Base-by-base conservation (phyloP, 164 flowering plant species). In the Magnolia officinalis region DNA sequence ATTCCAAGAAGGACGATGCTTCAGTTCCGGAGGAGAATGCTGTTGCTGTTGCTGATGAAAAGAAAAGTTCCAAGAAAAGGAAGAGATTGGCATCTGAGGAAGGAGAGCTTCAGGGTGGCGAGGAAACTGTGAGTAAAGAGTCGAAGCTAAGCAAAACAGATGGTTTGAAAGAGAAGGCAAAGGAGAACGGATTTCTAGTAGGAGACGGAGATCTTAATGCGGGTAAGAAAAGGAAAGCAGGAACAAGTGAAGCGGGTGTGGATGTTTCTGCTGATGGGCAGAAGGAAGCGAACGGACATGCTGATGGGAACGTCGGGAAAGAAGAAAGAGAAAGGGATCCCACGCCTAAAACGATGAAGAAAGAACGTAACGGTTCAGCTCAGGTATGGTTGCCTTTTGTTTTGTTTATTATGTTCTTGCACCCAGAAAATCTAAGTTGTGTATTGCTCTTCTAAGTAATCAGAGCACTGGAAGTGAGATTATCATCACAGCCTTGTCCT, bases 1-100 rank as follows among this genome's bases (percentile, higher is more conserved):
- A 78, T 66, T 72, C 76, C 8, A 55, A 31, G 70, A 76, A 79
- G 55, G 78, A 77, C 71, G 69, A 50, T 50, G 16, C 20, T 45
- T 68, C 61, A 21, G 68, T 61, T 58, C 8, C 73, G 7, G 81
- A 80, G 5, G 84, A 81, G 20, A 81, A 72, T 75, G 80, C 19
- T 23, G 68, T 70, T 75, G 80, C 19, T 23, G 68, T 70, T 72
- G 55, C 18, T 8, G 61, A 70, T 67, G 84, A 80, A 66, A 78
- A 78, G 18, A 87, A 85, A 73, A 55, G 52, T 20, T 82, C 90
- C 52, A 90, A 89, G 84, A 92, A 92, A 76, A 88, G 93, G 74
- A 91, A 93, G 82, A 83, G 89, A 71, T 52, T 67, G 37, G 83
- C 70, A 73, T 70, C 84, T 81, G 92, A 84, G 72, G 88, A 83